Evolutionary conservation across 345 rosid species (phyloP), one percentile per base, ranked within the genome.

Genomic region (Aurinia saxatilis): DNA sequence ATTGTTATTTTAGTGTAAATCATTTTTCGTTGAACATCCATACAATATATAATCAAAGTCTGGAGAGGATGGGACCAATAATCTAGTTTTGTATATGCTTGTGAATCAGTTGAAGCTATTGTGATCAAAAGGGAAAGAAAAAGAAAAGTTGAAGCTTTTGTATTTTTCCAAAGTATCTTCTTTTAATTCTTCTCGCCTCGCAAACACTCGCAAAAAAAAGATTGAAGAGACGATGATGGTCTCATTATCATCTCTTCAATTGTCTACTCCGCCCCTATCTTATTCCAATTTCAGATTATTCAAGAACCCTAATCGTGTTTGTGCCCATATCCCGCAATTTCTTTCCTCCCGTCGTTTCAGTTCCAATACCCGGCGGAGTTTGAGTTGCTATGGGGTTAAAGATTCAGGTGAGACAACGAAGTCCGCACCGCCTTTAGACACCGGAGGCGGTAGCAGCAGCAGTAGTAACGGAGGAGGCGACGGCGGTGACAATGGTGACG

Each of bases 341-440:
- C 0, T 46, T 54, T 30, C 15, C 18, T 2, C 2, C 61, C 60
- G 8, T 10, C 59, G 54, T 48, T 3, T 39, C 42, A 64, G 2
- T 57, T 50, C 35, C 66, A 37, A 13, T 7, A 2, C 42, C 25
- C 11, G 69, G 41, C 42, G 42, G 35, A 73, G 65, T 33, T 3
- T 57, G 13, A 69, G 19, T 37, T 76, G 79, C 46, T 63, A 40
- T 35, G 81, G 85, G 11, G 34, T 81, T 57, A 82, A 83, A 40
- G 85, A 58, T 73, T 80, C 92, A 9, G 68, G 70, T 42, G 90
- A 84, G 23, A 76, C 77, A 49, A 71, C 80, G 17, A 72, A 75
- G 50, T 35, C 74, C 8, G 83, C 71, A 12, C 61, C 71, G 71
- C 15, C 42, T 13, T 62, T 73, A 50, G 77, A 71, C 46, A 70